phyloP scores from a whole-genome alignment of 768 basidiomycete species.

The Arthromyces matolae region DNA sequence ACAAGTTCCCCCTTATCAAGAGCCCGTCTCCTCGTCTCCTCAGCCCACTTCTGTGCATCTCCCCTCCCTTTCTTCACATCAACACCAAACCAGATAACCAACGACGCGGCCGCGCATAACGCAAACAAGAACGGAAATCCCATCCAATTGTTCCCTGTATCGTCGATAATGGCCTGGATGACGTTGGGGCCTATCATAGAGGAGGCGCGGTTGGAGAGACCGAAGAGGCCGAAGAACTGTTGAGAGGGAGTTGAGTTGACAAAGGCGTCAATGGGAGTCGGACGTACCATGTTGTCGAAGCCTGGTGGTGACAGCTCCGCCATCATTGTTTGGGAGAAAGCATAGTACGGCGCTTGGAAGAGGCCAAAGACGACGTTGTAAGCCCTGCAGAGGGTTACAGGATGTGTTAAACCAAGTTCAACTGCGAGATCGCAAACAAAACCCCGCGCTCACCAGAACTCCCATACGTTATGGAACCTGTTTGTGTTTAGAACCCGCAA shows the following conservation, averaged over 20 bases:
- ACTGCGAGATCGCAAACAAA: too few relatives aligned
- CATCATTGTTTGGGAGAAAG: constrained; percentile 86
- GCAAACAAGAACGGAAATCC: constrained; percentile 85
- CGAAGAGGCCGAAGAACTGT: constrained; percentile 85
- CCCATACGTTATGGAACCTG: constrained; percentile 82
- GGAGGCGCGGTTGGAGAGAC: constrained; percentile 80
- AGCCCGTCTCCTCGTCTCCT: too few relatives aligned
- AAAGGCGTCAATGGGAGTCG: not conserved
- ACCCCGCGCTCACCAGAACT: constrained; percentile 62
- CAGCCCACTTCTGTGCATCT: too few relatives aligned
- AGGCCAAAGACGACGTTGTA: constrained; percentile 79
- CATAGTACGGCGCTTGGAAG: constrained; percentile 86
- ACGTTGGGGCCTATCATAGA: constrained; percentile 86
- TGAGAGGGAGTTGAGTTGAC: not conserved
- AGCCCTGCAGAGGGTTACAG: constrained; percentile 40
- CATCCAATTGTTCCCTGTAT: constrained; percentile 70
- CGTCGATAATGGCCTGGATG: constrained; percentile 77
- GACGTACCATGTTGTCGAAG: constrained; percentile 67
- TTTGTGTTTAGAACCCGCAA: too few relatives aligned
- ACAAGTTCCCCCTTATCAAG: too few relatives aligned
- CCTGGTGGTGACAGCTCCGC: constrained; percentile 84
- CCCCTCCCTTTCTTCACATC: constrained; percentile 59
- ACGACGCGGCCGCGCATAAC: constrained; percentile 57
- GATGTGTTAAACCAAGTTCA: too few relatives aligned
- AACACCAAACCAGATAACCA: constrained; percentile 76